Percentiles rank a stretch among this genome's conserved stretches.
Evolutionary conservation across 176 grass and related monocot genomes (phyloP).

Genomic region (Paspalum vaginatum): DNA sequence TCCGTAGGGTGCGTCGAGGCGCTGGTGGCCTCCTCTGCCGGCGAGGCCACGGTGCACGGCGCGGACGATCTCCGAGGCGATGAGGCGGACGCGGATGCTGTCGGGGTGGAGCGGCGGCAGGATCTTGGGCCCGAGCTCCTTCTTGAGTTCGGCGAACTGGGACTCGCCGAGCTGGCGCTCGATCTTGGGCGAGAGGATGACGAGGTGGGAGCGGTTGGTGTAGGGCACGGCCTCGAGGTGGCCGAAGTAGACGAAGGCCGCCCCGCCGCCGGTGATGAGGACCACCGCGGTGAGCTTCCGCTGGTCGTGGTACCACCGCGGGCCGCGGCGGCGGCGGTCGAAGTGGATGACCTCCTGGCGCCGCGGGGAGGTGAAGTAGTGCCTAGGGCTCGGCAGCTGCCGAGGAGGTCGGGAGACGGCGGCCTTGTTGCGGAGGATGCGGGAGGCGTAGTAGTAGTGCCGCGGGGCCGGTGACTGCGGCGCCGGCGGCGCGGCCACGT

Average conservation of each 20-base stretch:
- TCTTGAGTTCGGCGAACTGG: conserved; percentile 73
- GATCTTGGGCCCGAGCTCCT: conserved; percentile 66
- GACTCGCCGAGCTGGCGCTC: conserved; percentile 87
- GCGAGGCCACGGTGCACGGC: conserved; percentile 70
- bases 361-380: conserved; percentile 49
- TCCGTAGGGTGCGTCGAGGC: conserved; percentile 12
- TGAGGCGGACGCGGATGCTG: conserved; percentile 79
- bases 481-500: conserved; percentile 1
- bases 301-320: conserved; percentile 81
- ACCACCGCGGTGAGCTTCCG: conserved; percentile 54
- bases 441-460: conserved; percentile 40
- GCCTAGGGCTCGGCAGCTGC: conserved; percentile 12
- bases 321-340: conserved; percentile 50
- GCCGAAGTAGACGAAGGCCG: conserved; percentile 64
- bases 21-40: conserved; percentile 8
- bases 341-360: conserved; percentile 70
- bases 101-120: conserved; percentile 91
- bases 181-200: conserved; percentile 60
- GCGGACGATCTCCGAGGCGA: conserved; percentile 75
- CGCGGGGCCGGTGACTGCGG: not conserved
- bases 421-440: conserved; percentile 34
- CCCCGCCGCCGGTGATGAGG: conserved; percentile 43
- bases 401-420: not conserved
- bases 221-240: conserved; percentile 91
- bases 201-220: conserved; percentile 77